Evolutionary conservation across 768 basidiomycete species (phyloP).

Genomic region (Dendrothele bispora): DNA sequence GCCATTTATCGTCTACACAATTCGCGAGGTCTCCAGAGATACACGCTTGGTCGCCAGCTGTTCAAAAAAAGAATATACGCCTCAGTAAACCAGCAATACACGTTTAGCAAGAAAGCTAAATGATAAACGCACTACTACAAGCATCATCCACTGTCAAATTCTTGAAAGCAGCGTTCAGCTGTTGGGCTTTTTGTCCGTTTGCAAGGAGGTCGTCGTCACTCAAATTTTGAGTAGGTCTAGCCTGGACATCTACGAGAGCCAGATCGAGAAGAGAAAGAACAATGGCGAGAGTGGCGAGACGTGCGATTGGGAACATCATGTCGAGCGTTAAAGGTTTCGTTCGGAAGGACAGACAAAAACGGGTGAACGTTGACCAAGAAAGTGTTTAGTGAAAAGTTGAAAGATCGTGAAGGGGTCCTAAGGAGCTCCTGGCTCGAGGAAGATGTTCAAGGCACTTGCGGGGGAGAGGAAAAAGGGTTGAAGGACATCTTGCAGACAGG

Average conservation of each 20-base stretch:
- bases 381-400: too few relatives aligned
- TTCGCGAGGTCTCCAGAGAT: conserved; percentile 1
- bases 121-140: background rate
- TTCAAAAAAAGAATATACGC: background rate
- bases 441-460: too few relatives aligned
- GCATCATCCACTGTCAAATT: background rate
- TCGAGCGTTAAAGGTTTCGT: too few relatives aligned
- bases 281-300: background rate
- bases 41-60: conserved; percentile 3
- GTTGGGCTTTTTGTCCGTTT: conserved; percentile 1
- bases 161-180: background rate
- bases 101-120: too few relatives aligned
- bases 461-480: too few relatives aligned
- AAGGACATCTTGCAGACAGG: too few relatives aligned
- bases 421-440: too few relatives aligned
- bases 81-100: background rate
- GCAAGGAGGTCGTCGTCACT: background rate
- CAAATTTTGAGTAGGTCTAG: background rate
- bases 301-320: background rate
- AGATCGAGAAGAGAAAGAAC: background rate
- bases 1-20: background rate
- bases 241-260: background rate
- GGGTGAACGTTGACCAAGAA: too few relatives aligned
- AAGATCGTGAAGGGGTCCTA: too few relatives aligned
- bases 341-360: too few relatives aligned